Base-by-base conservation (phyloP, 257 asterid genomes). In the Ligustrum vulgare region DNA sequence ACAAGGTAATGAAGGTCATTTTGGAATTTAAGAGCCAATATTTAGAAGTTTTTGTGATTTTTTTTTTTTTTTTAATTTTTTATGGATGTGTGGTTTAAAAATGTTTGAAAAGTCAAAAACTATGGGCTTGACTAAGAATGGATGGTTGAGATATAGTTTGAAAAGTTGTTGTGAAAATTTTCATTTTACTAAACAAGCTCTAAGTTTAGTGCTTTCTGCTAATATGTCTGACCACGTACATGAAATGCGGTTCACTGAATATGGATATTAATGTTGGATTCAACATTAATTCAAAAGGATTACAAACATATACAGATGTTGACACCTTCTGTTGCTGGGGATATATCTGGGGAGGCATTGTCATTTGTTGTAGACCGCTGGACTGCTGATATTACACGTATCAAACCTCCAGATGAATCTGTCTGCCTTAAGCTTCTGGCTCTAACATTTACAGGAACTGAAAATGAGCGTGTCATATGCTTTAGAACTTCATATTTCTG, bases 381-480 rank as follows among this genome's bases (percentile, higher is more conserved):
- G 77, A 76, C 82, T 74, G 77, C 73, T 54, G 99, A 88, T 85
- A 91, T 88, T 72, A 94, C 96, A 70, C 99, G 96, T 72, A 92
- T 83, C 86, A 94, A 85, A 81, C 84, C 85, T 78, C 98, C 94
- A 33, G 89, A 80, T 10, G 98, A 91, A 80, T 87, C 94, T 20
- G 86, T 75, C 84, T 89, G 83, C 86, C 92, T 87, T 78, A 91
- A 85, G 86, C 95, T 92, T 84, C 90, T 80, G 20, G 83, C 43
- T 83, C 89, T 94, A 45, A 88, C 84, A 81, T 94, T 90, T 41
- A 88, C 85, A 69, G 99, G 99, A 75, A 94, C 99, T 70, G 99
- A 94, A 70, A 88, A 83, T 8, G 98, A 92, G 47, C 99, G 97
- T 43, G 80, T 84, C 87, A 92, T 92, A 62, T 78, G 77, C 69